Evolutionary conservation across 2,329 filamentous ascomycete species (phyloP), one percentile per base, ranked within the genome.

Genomic region (Aspergillus puulaauensis): DNA sequence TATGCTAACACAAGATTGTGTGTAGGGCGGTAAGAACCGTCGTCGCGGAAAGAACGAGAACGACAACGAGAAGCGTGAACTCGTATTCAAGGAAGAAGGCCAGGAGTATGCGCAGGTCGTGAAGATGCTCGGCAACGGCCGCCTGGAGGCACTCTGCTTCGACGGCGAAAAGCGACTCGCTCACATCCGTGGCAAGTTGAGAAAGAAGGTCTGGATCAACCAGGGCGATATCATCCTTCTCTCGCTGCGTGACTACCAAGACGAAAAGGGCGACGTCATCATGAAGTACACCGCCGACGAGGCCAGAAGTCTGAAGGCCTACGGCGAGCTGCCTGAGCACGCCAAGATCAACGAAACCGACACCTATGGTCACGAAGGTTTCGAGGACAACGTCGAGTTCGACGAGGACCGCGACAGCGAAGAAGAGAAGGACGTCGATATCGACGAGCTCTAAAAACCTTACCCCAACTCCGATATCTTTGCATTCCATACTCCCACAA

Each of bases 341-440:
- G 95, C 95, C 76, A 98, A 98, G 89, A 99, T 99, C 86, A 99
- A 99, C 86, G 95, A 99, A 86, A 96, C 92, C 64, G 95, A 98
- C 79, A 96, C 91, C 65, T 80, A 86, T 74, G 86, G 91, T 72
- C 90, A 93, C 78, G 90, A 93, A 77, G 93, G 92, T 77, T 90
- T 96, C 76, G 93, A 95, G 78, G 91, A 96, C 81, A 95, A 95
- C 80, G 96, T 99, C 83, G 95, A 98, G 82, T 98, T 98, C 82
- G 95, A 96, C 80, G 93, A 98, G 77, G 93, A 96, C 78, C 83
- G 88, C 66, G 88, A 90, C 64, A 82, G 77, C 58, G 81, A 80
- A 70, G 84, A 83, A 63, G 86, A 83, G 74, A 92, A 91, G 82
- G 91, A 96, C 68, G 87, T 97, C 71, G 91, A 96, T 76, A 91